These are phyloP conservation scores for Zygosaccharomyces rouxii DNA, from an alignment of 805 yeast species.

Conservation along the genomic window DNA sequence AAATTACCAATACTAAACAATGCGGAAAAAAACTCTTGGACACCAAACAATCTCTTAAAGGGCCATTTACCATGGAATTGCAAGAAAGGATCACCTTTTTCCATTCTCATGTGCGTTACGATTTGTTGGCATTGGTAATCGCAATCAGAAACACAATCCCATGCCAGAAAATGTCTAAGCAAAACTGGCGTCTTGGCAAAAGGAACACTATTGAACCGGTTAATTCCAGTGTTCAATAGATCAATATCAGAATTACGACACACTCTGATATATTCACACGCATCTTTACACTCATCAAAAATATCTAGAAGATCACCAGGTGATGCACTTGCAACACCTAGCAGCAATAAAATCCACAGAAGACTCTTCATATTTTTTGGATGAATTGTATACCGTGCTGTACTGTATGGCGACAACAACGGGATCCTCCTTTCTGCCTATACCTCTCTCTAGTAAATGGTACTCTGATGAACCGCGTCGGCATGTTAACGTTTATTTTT, in stretches of 20 bases:
- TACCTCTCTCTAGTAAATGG: background rate
- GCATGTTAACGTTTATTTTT: background rate
- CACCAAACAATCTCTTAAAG: conserved; percentile 66
- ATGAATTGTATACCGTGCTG: background rate
- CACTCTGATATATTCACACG: conserved; percentile 40
- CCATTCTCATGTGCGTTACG: conserved; percentile 54
- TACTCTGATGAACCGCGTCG: background rate
- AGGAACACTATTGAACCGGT: conserved; percentile 21
- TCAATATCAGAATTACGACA: conserved; percentile 22
- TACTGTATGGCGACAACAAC: background rate
- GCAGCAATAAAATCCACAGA: background rate
- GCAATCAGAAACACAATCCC: conserved; percentile 80
- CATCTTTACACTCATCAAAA: conserved; percentile 50
- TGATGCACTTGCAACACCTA: conserved; percentile 37
- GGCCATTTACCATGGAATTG: conserved; percentile 99
- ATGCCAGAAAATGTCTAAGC: conserved; percentile 45
- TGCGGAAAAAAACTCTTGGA: conserved; percentile 81
- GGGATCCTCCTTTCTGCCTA: background rate
- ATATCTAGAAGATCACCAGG: conserved; percentile 59
- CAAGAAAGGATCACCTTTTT: conserved; percentile 47
- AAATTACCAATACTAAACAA: conserved; percentile 72
- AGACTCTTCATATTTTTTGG: background rate
- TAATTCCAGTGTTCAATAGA: conserved; percentile 26
- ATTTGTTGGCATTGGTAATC: conserved; percentile 89
- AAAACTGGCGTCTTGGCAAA: conserved; percentile 31